Conservation (phyloP, 345 rosid species). For the Eutrema japonicum region DNA sequence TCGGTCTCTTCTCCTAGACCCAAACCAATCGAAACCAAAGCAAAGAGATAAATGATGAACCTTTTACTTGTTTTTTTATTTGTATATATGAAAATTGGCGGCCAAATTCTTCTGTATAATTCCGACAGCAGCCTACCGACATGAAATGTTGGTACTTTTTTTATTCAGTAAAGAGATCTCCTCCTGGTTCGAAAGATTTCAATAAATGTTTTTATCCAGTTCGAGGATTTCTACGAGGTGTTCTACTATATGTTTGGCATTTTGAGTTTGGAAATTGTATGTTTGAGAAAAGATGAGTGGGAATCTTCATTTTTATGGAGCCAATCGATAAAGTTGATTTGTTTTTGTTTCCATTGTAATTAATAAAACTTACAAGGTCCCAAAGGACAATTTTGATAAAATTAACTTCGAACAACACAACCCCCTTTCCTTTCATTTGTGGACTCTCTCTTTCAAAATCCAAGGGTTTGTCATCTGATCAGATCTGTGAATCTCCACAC, state of each 20-base stretch:
- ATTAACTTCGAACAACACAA: neutral
- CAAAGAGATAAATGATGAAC: conserved; percentile 53
- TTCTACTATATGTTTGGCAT: neutral
- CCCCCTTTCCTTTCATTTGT: neutral
- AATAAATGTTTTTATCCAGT: neutral
- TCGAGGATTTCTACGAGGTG: neutral
- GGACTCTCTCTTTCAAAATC: neutral
- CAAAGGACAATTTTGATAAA: neutral
- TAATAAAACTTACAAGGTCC: conserved; percentile 23
- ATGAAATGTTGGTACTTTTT: conserved; percentile 28
- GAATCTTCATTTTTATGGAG: neutral
- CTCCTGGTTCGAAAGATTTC: conserved; percentile 29
- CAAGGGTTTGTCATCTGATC: conserved; percentile 6
- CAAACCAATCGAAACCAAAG: conserved; percentile 52
- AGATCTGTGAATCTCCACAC: conserved; percentile 30
- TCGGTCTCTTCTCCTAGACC: conserved; percentile 56
- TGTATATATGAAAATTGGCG: conserved; percentile 36
- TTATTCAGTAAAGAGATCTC: conserved; percentile 23
- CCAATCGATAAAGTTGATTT: neutral
- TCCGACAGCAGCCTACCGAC: conserved; percentile 19
- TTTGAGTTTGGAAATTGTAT: neutral
- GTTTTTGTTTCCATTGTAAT: conserved; percentile 1
- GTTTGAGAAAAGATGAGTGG: neutral
- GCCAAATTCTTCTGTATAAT: conserved; percentile 26
- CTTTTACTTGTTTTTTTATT: conserved; percentile 17